A percentile compares a stretch with the other conserved stretches of the same genome.
phyloP scores from a whole-genome alignment of 208 protist genomes.

The Leishmania turanica region DNA sequence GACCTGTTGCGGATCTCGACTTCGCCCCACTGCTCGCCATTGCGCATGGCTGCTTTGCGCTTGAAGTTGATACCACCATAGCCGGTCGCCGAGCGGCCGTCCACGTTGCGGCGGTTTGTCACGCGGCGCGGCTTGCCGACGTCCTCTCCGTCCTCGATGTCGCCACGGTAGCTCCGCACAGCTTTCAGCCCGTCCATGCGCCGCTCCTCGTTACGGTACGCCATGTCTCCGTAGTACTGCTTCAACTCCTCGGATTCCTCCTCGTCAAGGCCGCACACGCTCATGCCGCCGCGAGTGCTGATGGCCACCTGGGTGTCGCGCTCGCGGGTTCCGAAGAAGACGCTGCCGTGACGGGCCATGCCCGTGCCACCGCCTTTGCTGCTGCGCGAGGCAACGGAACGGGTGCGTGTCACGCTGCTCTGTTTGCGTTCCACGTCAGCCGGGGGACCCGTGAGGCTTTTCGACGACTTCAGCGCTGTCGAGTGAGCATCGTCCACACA shows the following conservation, averaged over 20 bases:
- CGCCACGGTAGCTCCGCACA: slow-evolving; percentile 51
- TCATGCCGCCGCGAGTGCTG: slow-evolving; percentile 49
- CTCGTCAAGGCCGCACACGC: slow-evolving; percentile 23
- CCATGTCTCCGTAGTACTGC: slow-evolving; percentile 78
- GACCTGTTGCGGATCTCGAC: slow-evolving; percentile 38
- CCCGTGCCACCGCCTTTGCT: slow-evolving; percentile 29
- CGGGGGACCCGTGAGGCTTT: slow-evolving; percentile 45
- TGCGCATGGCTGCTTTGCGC: slow-evolving; percentile 56
- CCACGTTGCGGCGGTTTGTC: slow-evolving; percentile 37
- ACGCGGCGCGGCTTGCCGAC: slow-evolving; percentile 65
- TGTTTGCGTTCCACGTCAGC: slow-evolving; percentile 30
- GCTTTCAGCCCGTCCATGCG: slow-evolving; percentile 51
- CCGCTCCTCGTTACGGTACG: slow-evolving; percentile 38
- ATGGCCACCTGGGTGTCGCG: slow-evolving; percentile 54
- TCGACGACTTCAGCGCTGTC: slow-evolving; percentile 28
- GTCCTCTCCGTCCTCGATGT: slow-evolving; percentile 57
- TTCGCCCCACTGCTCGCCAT: slow-evolving; percentile 63
- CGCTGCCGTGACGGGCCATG: slow-evolving; percentile 49
- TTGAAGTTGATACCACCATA: slow-evolving; percentile 78
- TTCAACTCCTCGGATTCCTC: slow-evolving; percentile 43
- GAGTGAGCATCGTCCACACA: not conserved
- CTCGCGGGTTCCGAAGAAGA: slow-evolving; percentile 45
- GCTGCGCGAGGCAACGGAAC: slow-evolving; percentile 26
- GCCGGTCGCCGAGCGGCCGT: slow-evolving; percentile 45
- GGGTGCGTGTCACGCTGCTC: slow-evolving; percentile 26